phyloP scores from a whole-genome alignment of 176 grass and related monocot genomes.

The Phoenix roebelenii region DNA sequence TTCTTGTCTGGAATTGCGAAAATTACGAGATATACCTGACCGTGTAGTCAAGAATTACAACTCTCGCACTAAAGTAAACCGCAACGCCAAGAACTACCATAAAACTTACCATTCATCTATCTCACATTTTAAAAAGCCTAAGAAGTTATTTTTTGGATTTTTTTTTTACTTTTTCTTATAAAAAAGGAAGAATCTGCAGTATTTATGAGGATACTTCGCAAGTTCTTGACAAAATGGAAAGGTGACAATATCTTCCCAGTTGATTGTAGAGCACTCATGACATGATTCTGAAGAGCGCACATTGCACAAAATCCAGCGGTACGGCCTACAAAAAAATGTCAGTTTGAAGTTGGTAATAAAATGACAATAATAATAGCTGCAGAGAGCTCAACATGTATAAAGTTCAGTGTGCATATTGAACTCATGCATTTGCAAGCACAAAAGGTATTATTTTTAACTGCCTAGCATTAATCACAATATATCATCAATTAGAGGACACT shows the following conservation, averaged over 20 bases:
- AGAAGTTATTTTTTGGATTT: too few relatives aligned
- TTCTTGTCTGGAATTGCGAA: constrained; percentile 85
- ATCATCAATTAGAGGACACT: too few relatives aligned
- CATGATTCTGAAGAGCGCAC: constrained; percentile 94
- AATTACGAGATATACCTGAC: constrained; percentile 84
- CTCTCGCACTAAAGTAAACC: not conserved
- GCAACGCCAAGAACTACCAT: too few relatives aligned
- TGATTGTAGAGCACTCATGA: constrained; percentile 72
- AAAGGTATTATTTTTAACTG: too few relatives aligned
- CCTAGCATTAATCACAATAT: too few relatives aligned
- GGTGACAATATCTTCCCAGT: constrained; percentile 87
- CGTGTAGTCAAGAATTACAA: constrained; percentile 26
- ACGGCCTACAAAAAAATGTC: constrained; percentile 26
- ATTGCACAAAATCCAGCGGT: constrained; percentile 91
- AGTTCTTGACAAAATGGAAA: constrained; percentile 65
- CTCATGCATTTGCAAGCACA: too few relatives aligned
- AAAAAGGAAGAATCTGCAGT: constrained; percentile 1
- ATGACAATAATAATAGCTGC: too few relatives aligned
- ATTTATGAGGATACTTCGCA: constrained; percentile 56
- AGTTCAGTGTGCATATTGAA: too few relatives aligned
- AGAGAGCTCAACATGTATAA: too few relatives aligned
- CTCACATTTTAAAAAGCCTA: too few relatives aligned
- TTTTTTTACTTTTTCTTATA: not conserved
- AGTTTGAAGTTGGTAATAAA: too few relatives aligned
- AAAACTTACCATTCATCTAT: too few relatives aligned